Conservation (phyloP, 2,329 filamentous ascomycete species). For the Metarhizium humberi region DNA sequence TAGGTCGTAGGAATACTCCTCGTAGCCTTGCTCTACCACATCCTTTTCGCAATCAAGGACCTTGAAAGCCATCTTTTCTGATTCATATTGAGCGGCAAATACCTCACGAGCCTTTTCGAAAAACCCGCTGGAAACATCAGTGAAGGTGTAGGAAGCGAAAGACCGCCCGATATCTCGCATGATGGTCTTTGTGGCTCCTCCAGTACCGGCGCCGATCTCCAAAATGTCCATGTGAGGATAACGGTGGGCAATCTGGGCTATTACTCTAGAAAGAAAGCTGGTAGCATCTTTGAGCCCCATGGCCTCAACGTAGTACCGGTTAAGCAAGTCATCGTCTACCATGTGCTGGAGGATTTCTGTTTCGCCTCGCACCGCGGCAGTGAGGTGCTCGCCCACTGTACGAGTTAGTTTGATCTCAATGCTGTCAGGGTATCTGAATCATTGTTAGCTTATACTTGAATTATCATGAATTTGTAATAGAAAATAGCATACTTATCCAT, state of each 20-base stretch:
- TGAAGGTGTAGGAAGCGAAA: constrained; percentile 32
- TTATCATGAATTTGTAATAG: too few species aligned
- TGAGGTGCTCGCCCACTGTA: constrained; percentile 21
- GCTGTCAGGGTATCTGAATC: not conserved
- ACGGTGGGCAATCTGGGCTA: constrained; percentile 14
- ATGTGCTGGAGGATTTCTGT: constrained; percentile 24
- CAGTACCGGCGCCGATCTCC: constrained; percentile 32
- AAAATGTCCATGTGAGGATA: constrained; percentile 33
- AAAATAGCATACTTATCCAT: too few species aligned
- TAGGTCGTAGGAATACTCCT: constrained; percentile 23
- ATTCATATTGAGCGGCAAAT: constrained; percentile 13
- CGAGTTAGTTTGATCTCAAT: constrained; percentile 1
- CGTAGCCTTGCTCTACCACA: constrained; percentile 20
- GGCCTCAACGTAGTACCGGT: not conserved
- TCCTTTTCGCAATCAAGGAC: constrained; percentile 16
- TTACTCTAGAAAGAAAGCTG: not conserved
- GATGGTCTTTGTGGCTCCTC: constrained; percentile 27
- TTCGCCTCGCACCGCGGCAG: constrained; percentile 21
- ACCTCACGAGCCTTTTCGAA: constrained; percentile 24
- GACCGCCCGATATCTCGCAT: constrained; percentile 18
- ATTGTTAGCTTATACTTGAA: too few species aligned
- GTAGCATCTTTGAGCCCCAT: not conserved
- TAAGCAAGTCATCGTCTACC: too few species aligned
- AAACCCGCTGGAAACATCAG: constrained; percentile 31
- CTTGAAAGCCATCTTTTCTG: constrained; percentile 10